phyloP scores from a whole-genome alignment of 192 early-diverging fungal species.

The Neocallimastix lanati region DNA sequence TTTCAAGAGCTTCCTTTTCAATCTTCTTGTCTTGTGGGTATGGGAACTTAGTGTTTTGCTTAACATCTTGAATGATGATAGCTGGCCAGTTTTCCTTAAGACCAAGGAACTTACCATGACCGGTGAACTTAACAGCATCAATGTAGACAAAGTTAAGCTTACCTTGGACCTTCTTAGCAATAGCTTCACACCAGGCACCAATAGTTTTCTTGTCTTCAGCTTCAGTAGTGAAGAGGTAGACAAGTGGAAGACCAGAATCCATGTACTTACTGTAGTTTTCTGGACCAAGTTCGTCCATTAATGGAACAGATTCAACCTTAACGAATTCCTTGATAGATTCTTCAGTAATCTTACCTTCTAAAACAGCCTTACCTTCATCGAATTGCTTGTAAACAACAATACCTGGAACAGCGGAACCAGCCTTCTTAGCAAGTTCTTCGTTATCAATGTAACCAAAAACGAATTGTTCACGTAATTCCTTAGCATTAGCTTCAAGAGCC shows the following conservation, averaged over 20 bases:
- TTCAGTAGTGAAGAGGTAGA: conserved; percentile 63
- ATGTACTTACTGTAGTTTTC: conserved; percentile 80
- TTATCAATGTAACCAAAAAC: conserved; percentile 65
- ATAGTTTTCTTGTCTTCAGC: conserved; percentile 36
- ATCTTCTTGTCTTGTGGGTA: conserved; percentile 53
- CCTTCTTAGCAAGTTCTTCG: conserved; percentile 23
- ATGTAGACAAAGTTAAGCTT: conserved; percentile 82
- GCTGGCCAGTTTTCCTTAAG: conserved; percentile 86
- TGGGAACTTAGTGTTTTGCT: conserved; percentile 64
- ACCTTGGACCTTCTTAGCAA: conserved; percentile 76
- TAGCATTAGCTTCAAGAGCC: conserved; percentile 47
- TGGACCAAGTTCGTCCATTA: conserved; percentile 76
- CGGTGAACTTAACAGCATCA: conserved; percentile 66
- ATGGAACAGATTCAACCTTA: conserved; percentile 58
- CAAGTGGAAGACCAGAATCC: conserved; percentile 71
- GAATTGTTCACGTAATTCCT: conserved; percentile 67
- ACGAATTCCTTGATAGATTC: conserved; percentile 51
- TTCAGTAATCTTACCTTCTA: conserved; percentile 29
- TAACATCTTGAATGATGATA: conserved; percentile 68
- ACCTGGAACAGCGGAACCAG: conserved; percentile 29
- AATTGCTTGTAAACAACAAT: conserved; percentile 79
- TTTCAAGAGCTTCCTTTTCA: conserved; percentile 7
- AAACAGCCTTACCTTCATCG: conserved; percentile 67
- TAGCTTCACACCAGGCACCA: conserved; percentile 35
- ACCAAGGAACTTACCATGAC: conserved; percentile 73